Percentiles rank a stretch among this genome's conserved stretches.
phyloP scores from a whole-genome alignment of 163 green algal species.

The Trebouxia gelatinosa region DNA sequence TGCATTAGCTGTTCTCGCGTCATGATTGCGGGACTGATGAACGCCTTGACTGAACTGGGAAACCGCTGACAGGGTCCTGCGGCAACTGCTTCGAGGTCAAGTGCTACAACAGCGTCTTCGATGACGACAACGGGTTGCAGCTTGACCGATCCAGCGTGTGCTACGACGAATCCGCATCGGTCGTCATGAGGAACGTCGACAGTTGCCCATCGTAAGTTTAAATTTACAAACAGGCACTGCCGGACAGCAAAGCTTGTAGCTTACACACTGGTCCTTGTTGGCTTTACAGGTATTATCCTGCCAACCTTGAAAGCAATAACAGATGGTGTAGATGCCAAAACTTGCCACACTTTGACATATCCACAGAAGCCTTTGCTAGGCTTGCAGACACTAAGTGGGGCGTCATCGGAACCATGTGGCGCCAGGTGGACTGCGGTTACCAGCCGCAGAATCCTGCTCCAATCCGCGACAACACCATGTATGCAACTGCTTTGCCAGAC shows the following conservation, averaged over 20 bases:
- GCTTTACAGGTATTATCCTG: slow-evolving; percentile 23
- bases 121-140: slow-evolving; percentile 7
- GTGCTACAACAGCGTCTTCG: slow-evolving; percentile 18
- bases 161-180: slow-evolving; percentile 9
- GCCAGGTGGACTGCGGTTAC: slow-evolving; percentile 12
- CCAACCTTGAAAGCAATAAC: slow-evolving; percentile 18
- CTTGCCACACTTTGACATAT: slow-evolving; percentile 21
- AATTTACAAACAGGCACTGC: too few species aligned
- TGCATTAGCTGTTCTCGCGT: too few species aligned
- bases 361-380: not conserved
- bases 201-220: slow-evolving; percentile 14
- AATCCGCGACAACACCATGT: not conserved
- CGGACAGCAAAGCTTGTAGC: too few species aligned
- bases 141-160: not conserved
- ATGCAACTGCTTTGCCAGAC: slow-evolving; percentile 10
- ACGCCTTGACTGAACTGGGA: too few species aligned
- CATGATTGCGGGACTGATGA: too few species aligned
- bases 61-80: slow-evolving; percentile 16
- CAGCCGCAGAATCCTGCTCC: not conserved
- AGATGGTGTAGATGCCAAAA: slow-evolving; percentile 25
- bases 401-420: slow-evolving; percentile 10
- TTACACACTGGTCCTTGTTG: too few species aligned
- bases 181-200: slow-evolving; percentile 11
- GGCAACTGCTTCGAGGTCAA: slow-evolving; percentile 16
- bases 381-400: slow-evolving; percentile 1